These are phyloP conservation scores for Cyclotella distinguenda DNA, from an alignment of 108 stramenopile genomes.

Conservation along the genomic window DNA sequence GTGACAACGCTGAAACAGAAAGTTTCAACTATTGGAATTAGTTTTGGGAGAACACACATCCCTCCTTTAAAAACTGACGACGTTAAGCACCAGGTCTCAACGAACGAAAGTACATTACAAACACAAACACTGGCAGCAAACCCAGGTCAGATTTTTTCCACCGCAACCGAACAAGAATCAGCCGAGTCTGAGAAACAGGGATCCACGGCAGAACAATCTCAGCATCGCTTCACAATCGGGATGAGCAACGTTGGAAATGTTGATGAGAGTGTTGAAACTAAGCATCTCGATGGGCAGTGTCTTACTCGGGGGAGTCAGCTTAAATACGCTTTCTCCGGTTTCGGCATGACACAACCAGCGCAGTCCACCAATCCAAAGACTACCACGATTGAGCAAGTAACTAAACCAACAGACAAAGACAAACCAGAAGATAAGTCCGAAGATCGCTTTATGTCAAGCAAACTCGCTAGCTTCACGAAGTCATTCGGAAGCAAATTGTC, in stretches of 20 bases:
- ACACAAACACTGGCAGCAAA: background rate
- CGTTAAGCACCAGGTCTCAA: background rate
- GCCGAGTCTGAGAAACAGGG: conserved; percentile 4
- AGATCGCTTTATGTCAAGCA: background rate
- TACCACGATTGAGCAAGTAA: background rate
- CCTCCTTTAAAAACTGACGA: background rate
- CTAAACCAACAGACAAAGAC: conserved; percentile 4
- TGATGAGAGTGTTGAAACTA: background rate
- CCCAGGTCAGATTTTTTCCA: background rate
- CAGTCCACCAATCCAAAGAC: background rate
- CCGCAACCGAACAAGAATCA: background rate
- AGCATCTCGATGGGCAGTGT: background rate
- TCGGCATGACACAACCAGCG: background rate
- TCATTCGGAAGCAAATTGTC: conserved; percentile 15
- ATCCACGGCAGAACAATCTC: background rate
- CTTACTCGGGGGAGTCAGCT: background rate
- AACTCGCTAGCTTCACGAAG: conserved; percentile 26
- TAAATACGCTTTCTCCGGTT: background rate
- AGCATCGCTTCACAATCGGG: conserved; percentile 2
- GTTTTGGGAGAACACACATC: conserved; percentile 19
- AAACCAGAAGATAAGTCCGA: background rate
- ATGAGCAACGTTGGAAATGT: background rate
- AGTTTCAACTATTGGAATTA: conserved; percentile 12
- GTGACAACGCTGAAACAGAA: conserved; percentile 20
- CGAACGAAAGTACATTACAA: background rate